A percentile compares a stretch with the other conserved stretches of the same genome.
Evolutionary conservation across 768 basidiomycete genomes (phyloP).

Genomic region (Pleurotus tuber-regium): DNA sequence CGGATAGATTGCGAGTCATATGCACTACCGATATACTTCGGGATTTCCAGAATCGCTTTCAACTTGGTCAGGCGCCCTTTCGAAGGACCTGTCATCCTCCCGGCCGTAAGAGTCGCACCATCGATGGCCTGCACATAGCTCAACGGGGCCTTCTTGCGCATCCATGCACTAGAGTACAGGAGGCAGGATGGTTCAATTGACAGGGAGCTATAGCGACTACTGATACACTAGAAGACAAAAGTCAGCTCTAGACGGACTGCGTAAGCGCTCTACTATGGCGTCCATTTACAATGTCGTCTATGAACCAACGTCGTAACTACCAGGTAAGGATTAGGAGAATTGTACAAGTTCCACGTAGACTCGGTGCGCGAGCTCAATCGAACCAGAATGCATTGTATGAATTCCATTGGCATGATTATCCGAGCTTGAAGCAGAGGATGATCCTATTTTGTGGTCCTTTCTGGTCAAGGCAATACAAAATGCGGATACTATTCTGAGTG

Average conservation of each 20-base stretch:
- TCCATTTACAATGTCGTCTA: slow-evolving; percentile 6
- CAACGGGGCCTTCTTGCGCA: background rate
- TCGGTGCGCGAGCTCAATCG: background rate
- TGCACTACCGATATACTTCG: background rate
- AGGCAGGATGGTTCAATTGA: too few relatives aligned
- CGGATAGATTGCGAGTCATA: background rate
- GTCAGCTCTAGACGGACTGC: background rate
- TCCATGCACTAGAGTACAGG: slow-evolving; percentile 4
- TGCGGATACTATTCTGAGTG: too few relatives aligned
- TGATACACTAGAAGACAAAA: slow-evolving; percentile 7
- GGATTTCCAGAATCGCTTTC: background rate
- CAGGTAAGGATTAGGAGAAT: slow-evolving; percentile 1
- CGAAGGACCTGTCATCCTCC: background rate
- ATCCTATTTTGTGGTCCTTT: slow-evolving; percentile 2
- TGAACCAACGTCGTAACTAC: slow-evolving; percentile 3
- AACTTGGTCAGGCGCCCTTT: background rate
- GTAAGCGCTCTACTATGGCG: slow-evolving; percentile 1
- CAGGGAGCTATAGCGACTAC: slow-evolving; percentile 9
- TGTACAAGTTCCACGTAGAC: background rate
- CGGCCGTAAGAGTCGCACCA: slow-evolving; percentile 1
- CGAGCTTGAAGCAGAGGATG: slow-evolving; percentile 1
- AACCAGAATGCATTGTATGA: slow-evolving; percentile 4
- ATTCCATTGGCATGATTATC: background rate
- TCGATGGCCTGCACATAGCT: background rate
- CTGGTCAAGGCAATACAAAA: too few relatives aligned